Base-by-base conservation (phyloP, 306 rosid species). In the Quercus gilva region DNA sequence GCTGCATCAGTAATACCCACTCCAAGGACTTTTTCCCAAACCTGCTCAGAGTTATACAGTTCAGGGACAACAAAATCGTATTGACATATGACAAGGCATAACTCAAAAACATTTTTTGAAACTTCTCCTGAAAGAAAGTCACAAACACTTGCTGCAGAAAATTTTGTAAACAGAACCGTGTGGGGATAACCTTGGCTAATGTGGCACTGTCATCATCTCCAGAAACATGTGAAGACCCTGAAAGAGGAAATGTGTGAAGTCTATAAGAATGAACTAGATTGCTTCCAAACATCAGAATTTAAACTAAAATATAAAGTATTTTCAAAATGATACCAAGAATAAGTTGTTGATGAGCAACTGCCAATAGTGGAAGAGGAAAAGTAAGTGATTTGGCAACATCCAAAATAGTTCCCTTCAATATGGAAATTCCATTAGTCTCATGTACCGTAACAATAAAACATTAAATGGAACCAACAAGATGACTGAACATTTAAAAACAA, bases 331-430 rank as follows among this genome's bases (percentile, higher is more conserved):
- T 91, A 94, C 99, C 99, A 70, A 87, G 92, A 77, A 91, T 79
- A 82, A 92, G 90, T 83, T 92, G 99, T 74, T 92, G 99, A 89
- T 88, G 90, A 77, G 92, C 80, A 81, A 87, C 81, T 75, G 99
- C 94, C 89, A 92, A 82, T 72, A 94, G 94, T 21, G 90, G 99
- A 80, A 91, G 94, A 74, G 99, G 99, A 88, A 92, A 94, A 23
- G 87, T 71, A 65, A 88, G 88, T n/a, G 90, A 87, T 87, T 92
- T 92, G 70, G 97, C 92, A 85, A 77, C 78, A 85, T 84, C 90
- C 94, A 94, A 81, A 82, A 94, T 78, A 81, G 76, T 61, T 77
- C 88, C 92, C 99, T 94, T 64, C 73, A 90, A 82, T 26, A 82
- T 72, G 75, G 78, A 84, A 74, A 78, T 58, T 53, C 79, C 31